phyloP scores from a whole-genome alignment of 345 rosid genomes.

The Populus nigra region DNA sequence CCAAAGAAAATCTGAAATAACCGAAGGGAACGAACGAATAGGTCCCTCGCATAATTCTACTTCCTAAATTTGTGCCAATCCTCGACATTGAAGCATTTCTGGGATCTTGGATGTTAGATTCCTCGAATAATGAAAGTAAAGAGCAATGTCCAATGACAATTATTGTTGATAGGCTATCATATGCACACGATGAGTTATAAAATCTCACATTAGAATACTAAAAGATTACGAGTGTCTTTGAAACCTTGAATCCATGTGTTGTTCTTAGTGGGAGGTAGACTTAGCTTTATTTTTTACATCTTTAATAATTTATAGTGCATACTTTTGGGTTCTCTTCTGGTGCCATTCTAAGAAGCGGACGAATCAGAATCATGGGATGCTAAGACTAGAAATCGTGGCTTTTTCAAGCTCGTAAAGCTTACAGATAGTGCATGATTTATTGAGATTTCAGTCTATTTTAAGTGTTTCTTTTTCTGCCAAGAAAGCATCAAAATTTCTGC shows the following conservation, averaged over 20 bases:
- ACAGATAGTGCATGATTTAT: neutral
- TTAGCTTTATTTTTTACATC: neutral
- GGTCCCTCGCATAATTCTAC: neutral
- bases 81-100: no score
- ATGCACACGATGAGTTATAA: neutral
- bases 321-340: neutral
- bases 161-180: neutral
- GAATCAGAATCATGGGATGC: neutral
- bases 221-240: neutral
- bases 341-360: conserved; percentile 16
- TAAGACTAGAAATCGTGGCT: neutral
- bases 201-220: neutral
- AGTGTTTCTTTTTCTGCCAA: neutral
- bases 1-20: no score
- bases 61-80: no score
- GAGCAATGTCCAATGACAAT: neutral
- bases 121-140: no score
- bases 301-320: neutral
- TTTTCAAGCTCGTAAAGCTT: neutral
- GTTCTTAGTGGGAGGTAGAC: neutral
- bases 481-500: conserved; percentile 10
- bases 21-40: no score
- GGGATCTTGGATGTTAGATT: no score
- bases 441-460: neutral
- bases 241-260: neutral